Percentiles rank a stretch among this genome's conserved stretches.
Evolutionary conservation across 768 basidiomycete genomes (phyloP).

Genomic region (Phaeotremella skinneri): DNA sequence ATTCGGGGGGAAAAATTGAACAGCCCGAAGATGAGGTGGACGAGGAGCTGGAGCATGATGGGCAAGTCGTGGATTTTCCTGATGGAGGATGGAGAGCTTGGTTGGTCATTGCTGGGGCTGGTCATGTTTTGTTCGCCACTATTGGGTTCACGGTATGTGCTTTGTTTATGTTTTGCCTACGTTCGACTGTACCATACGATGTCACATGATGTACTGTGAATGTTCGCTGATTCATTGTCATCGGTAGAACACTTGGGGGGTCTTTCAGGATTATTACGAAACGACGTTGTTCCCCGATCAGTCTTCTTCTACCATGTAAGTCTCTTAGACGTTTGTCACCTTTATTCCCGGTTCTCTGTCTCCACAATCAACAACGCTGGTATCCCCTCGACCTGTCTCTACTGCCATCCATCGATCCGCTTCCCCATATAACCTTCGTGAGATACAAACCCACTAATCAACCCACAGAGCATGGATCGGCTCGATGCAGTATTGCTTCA

Average conservation of each 20-base stretch:
- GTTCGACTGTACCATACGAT: no score
- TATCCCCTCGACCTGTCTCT: no score
- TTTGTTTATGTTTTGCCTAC: not conserved
- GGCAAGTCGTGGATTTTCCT: constrained; percentile 2
- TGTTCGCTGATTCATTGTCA: not conserved
- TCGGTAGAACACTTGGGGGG: constrained; percentile 12
- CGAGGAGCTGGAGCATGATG: not conserved
- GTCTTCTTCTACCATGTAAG: constrained; percentile 15
- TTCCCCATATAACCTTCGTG: no score
- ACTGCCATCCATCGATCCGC: no score
- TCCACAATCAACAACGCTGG: no score
- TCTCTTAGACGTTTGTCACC: not conserved
- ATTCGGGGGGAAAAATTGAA: not conserved
- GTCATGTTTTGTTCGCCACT: constrained; percentile 7
- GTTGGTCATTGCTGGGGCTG: constrained; percentile 6
- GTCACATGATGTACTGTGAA: not conserved
- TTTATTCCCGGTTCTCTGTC: no score
- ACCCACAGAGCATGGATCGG: constrained; percentile 6
- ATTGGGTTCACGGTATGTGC: constrained; percentile 5
- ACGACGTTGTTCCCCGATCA: constrained; percentile 11
- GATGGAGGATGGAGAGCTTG: constrained; percentile 11
- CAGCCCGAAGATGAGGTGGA: not conserved
- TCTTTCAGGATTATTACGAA: constrained; percentile 24
- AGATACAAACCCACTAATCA: not conserved
- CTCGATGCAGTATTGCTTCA: constrained; percentile 3